Percentiles rank a stretch among this genome's conserved stretches.
These are phyloP conservation scores for Cytauxzoon felis DNA, from an alignment of 169 alveolate genomes.

Conservation along the genomic window DNA sequence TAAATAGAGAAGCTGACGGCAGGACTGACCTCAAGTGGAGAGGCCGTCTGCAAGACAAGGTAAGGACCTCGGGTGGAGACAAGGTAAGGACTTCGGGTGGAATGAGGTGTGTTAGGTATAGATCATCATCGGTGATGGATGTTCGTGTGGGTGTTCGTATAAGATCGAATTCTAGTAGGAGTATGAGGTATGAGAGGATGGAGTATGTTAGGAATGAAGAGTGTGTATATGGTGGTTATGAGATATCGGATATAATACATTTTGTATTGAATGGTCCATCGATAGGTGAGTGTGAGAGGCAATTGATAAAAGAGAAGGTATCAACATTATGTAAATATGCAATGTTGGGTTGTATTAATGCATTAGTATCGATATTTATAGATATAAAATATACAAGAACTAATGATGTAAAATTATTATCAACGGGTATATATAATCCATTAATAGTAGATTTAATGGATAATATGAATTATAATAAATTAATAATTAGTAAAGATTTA, in stretches of 20 bases:
- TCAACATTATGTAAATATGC: constrained; percentile 25
- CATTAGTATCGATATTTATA: constrained; percentile 6
- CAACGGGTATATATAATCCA: constrained; percentile 4
- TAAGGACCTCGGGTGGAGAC: no score
- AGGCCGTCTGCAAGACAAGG: no score
- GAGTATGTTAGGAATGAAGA: no score
- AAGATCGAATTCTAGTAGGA: no score
- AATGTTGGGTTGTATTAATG: constrained; percentile 32
- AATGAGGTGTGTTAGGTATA: no score
- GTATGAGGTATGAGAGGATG: no score
- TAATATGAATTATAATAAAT: not conserved
- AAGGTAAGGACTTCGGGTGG: no score
- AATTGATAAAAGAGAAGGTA: constrained; percentile 8
- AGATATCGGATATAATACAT: constrained; percentile 13
- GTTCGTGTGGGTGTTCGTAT: no score
- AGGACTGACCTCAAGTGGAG: no score
- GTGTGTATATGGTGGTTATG: no score
- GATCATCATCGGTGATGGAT: no score
- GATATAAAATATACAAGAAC: constrained; percentile 2
- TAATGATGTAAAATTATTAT: not conserved
- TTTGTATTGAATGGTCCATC: constrained; percentile 45
- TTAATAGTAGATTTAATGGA: constrained; percentile 16
- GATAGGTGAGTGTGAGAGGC: constrained; percentile 16
- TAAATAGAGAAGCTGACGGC: no score
- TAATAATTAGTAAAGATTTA: constrained; percentile 4